Evolutionary conservation across 2,329 filamentous ascomycete species (phyloP), one percentile per base, ranked within the genome.

Genomic region (Xylaria sp.): DNA sequence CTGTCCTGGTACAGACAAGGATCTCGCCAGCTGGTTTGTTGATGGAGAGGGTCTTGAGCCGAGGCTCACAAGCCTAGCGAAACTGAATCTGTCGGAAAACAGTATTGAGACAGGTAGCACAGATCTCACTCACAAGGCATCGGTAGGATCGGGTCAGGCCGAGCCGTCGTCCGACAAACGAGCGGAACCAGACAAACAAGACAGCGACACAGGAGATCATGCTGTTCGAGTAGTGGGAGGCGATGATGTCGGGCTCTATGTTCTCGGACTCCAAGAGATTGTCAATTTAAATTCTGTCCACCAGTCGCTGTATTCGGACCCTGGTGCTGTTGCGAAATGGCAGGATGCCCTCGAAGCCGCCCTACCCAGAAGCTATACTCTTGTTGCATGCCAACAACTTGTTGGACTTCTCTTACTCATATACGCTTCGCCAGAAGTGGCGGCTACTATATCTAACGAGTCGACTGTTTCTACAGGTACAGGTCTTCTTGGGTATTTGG

Each of bases 191-290:
- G 36, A 86, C 69, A 79, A 55, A n/a, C 22, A 44, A 9, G 36
- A 86, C 69, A 79, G 78, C 39, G 80, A 85, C 5, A 77, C 77
- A 1, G 78, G 82, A 22, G 84, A 87, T 66, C 61, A 69, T 27
- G 29, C 59, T 0, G 72, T 84, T 31, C 81, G 81, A 5, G 71
- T 91, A 1, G 80, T 87, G 0, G 86, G 85, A 10, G 85, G 85
- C 36, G 86, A 90, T 25, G 88, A 93, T n/a, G 86, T 98, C 49
- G 94, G 92, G 1, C 86, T 99, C 17, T 99, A 98, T 76, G 92
- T 94, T 0, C 83, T 99, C 7, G 95, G 94, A 0, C 81, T 99
- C 62, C 96, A 99, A 76, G 96, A 99, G 80, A 89, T 98, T 29
- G 91, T 97, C 11, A 93, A 97, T 77, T 85, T 99, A 64, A 91